Base-by-base conservation (phyloP, 257 asterid genomes). In the Fraxinus quadrangulata region DNA sequence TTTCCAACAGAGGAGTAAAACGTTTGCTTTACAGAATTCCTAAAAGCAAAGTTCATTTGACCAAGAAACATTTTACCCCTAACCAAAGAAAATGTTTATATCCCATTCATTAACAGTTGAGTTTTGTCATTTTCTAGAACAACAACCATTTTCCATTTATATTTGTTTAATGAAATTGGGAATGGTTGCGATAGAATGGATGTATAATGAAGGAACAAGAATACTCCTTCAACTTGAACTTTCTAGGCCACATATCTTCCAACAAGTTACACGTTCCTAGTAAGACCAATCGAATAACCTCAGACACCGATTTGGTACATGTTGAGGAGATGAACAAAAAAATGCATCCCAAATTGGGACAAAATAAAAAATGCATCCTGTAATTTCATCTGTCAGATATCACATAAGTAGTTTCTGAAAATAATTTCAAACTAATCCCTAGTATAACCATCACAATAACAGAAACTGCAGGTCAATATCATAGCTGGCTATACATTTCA, bases 401-500 rank as follows among this genome's bases (percentile, higher is more conserved):
- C 21, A 14, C 59, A 14, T 1, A 5, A n/a, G 11, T 56, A 56
- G 7, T 56, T 56, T 56, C 66, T 14, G 6, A 42, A 19, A 68
- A 75, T 26, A 33, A 39, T 72, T 72, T 67, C 28, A 49, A 75
- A 42, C 40, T 68, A n/a, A 47, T 23, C 63, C 26, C 49, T 34
- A 26, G 56, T 26, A 76, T 65, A 67, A 34, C 59, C 31, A 70
- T 33, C 39, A 70, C 17, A 39, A 9, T 13, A 42, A 36, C 65
- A 40, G 16, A 12, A 61, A 65, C 23, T 67, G 56, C 77, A 8
- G 61, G 56, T 26, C 66, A 73, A 51, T 5, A 61, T 13, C 6
- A 33, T 4, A 39, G 65, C 4, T 16, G 24, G 51, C 1, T 42
- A 42, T 42, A 12, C 59, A 47, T 47, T 47, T 47, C 2, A 47